Evolutionary conservation across 768 basidiomycete genomes (phyloP), one percentile per base, ranked within the genome.

Genomic region (Agrocybe pediades): DNA sequence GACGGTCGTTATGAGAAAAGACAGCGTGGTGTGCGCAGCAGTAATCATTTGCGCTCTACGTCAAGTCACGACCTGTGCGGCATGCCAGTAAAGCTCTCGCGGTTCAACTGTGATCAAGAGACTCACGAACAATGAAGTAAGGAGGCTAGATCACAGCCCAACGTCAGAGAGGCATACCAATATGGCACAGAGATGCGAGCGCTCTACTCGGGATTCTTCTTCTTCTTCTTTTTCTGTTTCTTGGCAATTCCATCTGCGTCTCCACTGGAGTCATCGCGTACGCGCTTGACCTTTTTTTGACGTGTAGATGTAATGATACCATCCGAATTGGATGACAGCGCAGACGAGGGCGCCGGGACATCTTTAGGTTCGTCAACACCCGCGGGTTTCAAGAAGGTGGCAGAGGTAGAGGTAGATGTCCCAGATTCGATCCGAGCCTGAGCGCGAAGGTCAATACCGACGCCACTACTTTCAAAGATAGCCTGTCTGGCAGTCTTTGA

Each of bases 371-470:
- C 81, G 53, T 85, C 83, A 16, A 86, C 75, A 25, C 83, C 84
- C 41, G 75, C 70, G 27, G 85, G 85, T 59, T 83, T 85, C 54
- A 84, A 57, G 65, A 85, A 85, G 8, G n/a, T n/a, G n/a, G 62
- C 59, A 29, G 49, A 49, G 23, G 66, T 43, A 27, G 60, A 15
- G 17, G 56, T 47, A 16, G 58, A 29, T 13, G 62, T 6, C 16
- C 43, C 23, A 39, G 49, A 41, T 36, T 53, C 42, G 49, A 59
- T 61, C 27, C 68, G 65, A 25, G 67, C 57, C 40, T 68, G 64
- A 23, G 68, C 55, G 29, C 74, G 74, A 46, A 85, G 57, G 67
- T 85, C 83, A 41, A 71, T 67, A 15, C 82, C 83, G 25, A 83
- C 79, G 15, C 73, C 75, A 5, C 68, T 62, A 49, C 62, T 77